Conservation (phyloP, 306 rosid genomes). For the Corylus avellana region DNA sequence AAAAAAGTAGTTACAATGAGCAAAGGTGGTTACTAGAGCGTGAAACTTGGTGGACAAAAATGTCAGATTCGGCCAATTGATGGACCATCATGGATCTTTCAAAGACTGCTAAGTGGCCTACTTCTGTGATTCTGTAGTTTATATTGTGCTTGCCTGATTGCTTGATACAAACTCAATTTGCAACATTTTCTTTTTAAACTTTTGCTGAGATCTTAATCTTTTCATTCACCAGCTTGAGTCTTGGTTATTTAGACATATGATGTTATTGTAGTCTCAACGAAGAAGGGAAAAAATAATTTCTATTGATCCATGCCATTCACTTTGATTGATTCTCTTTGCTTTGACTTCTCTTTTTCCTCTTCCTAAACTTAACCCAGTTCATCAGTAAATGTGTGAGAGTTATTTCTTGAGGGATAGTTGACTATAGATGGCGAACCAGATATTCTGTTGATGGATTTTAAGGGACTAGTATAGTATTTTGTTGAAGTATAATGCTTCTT, state of each 20-base stretch:
- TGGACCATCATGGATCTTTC: neutral
- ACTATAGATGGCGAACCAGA: neutral
- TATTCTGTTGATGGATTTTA: neutral
- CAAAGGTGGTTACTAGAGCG: neutral
- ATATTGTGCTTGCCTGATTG: neutral
- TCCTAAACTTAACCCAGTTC: neutral
- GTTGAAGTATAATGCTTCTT: neutral
- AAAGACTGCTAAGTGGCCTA: neutral
- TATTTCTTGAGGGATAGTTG: slow-evolving; percentile 1
- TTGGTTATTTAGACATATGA: neutral
- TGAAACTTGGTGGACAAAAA: neutral
- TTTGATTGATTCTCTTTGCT: neutral
- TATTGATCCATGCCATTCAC: neutral
- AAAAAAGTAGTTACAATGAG: neutral
- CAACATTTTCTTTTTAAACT: neutral
- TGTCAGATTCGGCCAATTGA: neutral
- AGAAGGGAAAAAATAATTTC: neutral
- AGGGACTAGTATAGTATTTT: neutral
- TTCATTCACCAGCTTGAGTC: neutral
- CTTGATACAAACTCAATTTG: neutral
- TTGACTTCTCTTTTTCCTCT: neutral
- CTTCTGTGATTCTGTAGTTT: neutral
- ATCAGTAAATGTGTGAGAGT: neutral
- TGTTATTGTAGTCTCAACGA: slow-evolving; percentile 5
- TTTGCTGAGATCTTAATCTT: neutral